Base-by-base conservation (phyloP, 768 basidiomycete genomes). In the Suillus brevipes region DNA sequence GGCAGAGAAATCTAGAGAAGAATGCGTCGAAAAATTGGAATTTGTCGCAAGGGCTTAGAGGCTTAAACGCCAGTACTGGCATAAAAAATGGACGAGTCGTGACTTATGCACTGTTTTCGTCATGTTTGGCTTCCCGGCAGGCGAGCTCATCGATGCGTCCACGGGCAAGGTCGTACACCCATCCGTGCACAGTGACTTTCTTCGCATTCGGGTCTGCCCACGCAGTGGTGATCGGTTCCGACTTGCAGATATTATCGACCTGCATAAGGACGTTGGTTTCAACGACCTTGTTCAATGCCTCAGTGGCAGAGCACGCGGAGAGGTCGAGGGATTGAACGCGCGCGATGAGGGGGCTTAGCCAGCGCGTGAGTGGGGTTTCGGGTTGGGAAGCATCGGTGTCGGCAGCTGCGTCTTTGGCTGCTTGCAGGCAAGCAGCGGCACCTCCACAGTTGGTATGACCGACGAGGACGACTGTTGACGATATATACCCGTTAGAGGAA, bases 371-470 rank as follows among this genome's bases (percentile, higher is more conserved):
- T 9, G 88, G 81, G 0, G 82, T 79, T 25, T 82, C 77, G 28
- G 78, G 69, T 37, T 81, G 66, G 20, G 74, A 66, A 34, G 71
- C 61, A 6, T 6, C 5, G 5, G 36, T 1, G 49, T 56, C 16
- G 59, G 80, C 69, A 8, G 68, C 62, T 18, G 77, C 71, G n/a
- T 74, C 77, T 63, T 78, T 75, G 40, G 79, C 81, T 50, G 86
- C 84, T 0, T 73, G 69, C 47, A 85, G 77, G 58, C 86, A 86
- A 6, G 89, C 87, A 0, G 78, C 74, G 4, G 85, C 90, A 60
- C 94, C 94, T 62, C 92, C 94, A 73, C 94, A 97, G 63, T 86
- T 80, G 13, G 89, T 87, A 74, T 97, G 94, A 20, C 94, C 94
- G 31, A 89, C 91, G 70, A 96, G 79, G 66, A 93, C 80, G 66